Base-by-base conservation (phyloP, 345 rosid genomes). In the Turnera subulata region DNA sequence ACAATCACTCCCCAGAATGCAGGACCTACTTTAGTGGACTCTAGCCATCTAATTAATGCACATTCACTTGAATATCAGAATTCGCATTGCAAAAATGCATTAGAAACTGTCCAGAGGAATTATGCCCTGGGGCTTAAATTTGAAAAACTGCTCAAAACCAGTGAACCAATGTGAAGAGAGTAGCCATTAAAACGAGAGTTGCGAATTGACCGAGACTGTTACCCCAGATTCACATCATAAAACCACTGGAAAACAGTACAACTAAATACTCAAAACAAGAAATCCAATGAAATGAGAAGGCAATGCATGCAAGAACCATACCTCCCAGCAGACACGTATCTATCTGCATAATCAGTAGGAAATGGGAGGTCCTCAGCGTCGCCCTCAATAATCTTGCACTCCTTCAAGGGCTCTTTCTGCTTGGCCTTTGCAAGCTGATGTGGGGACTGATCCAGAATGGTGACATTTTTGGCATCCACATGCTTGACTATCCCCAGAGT, bases 291-390 rank as follows among this genome's bases (percentile, higher is more conserved):
- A 19, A 4, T n/a, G 21, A 40, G 29, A 67, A 6, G 55, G 39
- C 12, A 14, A 13, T 29, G 25, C 48, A 50, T 12, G 15, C 18
- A 45, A 68, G 38, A 35, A 23, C 25, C 23, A 37, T 68, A 90
- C 99, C 99, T 93, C 59, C 99, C 97, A 44, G 97, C 97, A 24
- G 99, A 93, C 16, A 89, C 84, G 78, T 93, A 93, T 79, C 99
- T 76, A 66, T 93, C 97, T 0, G 97, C 97, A 46, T 87, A 85
- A 72, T 93, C 99, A 15, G 99, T 84, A 16, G 62, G 78, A 24
- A 93, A 87, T 12, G 92, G 95, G 2, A 93, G 88, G 70, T 93
- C 92, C 77, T 93, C 99, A 0, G 99, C 99, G 56, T 93, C 99
- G 7, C 97, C 99, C 76, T 89, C 89, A 2, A 93, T 71, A 64